Percentiles rank a stretch among this genome's conserved stretches.
Evolutionary conservation across 2,329 filamentous ascomycete genomes (phyloP).

Genomic region (Daldinia eschscholtzii): DNA sequence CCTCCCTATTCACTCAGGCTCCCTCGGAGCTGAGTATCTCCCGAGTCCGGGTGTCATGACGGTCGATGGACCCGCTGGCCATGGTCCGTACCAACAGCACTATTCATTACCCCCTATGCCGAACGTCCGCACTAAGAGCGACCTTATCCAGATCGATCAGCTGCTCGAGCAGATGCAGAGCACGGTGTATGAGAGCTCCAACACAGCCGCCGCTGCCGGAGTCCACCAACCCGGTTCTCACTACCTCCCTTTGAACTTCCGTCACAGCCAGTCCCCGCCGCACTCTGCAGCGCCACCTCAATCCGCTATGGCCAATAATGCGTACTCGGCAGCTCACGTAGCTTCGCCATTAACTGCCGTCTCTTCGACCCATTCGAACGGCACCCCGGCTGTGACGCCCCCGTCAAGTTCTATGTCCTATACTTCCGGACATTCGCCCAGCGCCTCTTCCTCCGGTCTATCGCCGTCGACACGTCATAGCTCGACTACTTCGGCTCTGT

Average conservation of each 20-base stretch:
- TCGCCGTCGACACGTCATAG: slow-evolving; percentile 75
- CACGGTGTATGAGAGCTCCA: slow-evolving; percentile 94
- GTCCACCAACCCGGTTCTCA: slow-evolving; percentile 81
- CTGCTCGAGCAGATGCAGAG: slow-evolving; percentile 96
- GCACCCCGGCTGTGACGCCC: slow-evolving; percentile 82
- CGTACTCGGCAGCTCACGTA: slow-evolving; percentile 67
- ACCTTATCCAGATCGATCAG: slow-evolving; percentile 92
- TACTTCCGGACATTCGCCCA: slow-evolving; percentile 81
- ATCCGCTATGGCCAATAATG: slow-evolving; percentile 52
- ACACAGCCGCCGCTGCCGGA: slow-evolving; percentile 81
- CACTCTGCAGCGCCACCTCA: slow-evolving; percentile 54
- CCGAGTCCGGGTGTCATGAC: slow-evolving; percentile 63
- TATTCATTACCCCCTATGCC: slow-evolving; percentile 91
- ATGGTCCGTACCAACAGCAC: slow-evolving; percentile 76
- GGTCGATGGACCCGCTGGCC: slow-evolving; percentile 65
- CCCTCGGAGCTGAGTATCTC: slow-evolving; percentile 69
- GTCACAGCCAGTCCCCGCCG: slow-evolving; percentile 66
- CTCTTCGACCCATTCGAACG: slow-evolving; percentile 67
- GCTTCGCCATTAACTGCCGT: slow-evolving; percentile 71
- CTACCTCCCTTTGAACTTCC: slow-evolving; percentile 68
- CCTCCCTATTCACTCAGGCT: slow-evolving; percentile 70
- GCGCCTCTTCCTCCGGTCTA: slow-evolving; percentile 76
- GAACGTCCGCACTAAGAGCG: slow-evolving; percentile 91
- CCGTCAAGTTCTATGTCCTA: slow-evolving; percentile 82
- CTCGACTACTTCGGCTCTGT: slow-evolving; percentile 73